Evolutionary conservation across 192 early-diverging fungal species (phyloP).

Genomic region (Jimgerdemannia lactiflua): DNA sequence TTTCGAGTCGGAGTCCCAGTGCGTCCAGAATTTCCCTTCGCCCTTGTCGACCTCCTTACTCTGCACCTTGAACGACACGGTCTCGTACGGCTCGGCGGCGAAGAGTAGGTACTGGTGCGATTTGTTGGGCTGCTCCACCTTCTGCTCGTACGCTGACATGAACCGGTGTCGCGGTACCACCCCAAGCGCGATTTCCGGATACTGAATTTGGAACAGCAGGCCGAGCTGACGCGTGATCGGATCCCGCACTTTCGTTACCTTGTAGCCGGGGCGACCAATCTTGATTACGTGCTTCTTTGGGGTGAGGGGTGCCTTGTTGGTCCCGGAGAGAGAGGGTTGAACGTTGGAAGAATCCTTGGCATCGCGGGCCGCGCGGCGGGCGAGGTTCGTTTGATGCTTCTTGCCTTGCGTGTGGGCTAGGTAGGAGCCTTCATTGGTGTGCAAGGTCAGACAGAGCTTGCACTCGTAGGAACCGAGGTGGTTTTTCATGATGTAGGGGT

Average conservation of each 20-base stretch:
- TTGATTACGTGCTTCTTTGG: conserved; percentile 82
- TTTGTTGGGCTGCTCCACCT: conserved; percentile 81
- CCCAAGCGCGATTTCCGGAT: conserved; percentile 85
- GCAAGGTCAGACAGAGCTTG: conserved; percentile 80
- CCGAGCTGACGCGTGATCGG: conserved; percentile 85
- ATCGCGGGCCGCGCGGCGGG: conserved; percentile 84
- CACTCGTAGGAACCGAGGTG: conserved; percentile 81
- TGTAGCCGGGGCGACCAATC: conserved; percentile 96
- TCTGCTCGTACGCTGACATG: conserved; percentile 97
- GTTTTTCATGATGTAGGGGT: conserved; percentile 98
- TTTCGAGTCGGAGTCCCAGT: conserved; percentile 91
- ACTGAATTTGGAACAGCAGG: conserved; percentile 90
- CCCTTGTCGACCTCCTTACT: conserved; percentile 87
- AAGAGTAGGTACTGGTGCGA: conserved; percentile 91
- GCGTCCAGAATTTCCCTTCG: conserved; percentile 86
- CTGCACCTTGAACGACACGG: conserved; percentile 92
- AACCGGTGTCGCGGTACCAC: conserved; percentile 90
- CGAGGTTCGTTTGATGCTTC: conserved; percentile 95
- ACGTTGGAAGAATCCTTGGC: conserved; percentile 57
- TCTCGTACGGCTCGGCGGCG: conserved; percentile 97
- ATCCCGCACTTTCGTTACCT: conserved; percentile 90
- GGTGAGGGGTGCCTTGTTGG: conserved; percentile 32
- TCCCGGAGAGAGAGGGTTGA: conserved; percentile 38
- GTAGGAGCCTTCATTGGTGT: conserved; percentile 93
- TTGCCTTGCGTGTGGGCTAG: conserved; percentile 98